Evolutionary conservation across 768 basidiomycete genomes (phyloP).

Genomic region (Dendrothele bispora): DNA sequence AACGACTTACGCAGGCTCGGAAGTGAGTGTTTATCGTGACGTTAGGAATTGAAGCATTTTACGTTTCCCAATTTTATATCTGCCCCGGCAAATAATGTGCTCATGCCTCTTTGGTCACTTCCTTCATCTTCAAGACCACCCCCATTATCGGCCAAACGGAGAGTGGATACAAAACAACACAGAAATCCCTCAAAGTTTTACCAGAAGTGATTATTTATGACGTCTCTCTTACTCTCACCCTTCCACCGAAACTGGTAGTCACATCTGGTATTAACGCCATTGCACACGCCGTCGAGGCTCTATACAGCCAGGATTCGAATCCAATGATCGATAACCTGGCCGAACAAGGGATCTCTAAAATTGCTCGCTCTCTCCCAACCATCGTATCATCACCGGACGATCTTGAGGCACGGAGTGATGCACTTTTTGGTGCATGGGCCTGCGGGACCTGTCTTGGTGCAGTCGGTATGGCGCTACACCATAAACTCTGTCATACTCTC

Average conservation of each 20-base stretch:
- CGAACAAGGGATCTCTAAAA: conserved; percentile 31
- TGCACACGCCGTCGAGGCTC: conserved; percentile 40
- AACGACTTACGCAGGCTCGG: conserved; percentile 39
- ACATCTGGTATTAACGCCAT: conserved; percentile 42
- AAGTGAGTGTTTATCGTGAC: conserved; percentile 21
- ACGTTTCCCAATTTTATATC: not conserved
- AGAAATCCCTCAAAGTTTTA: conserved; percentile 34
- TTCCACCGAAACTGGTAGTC: conserved; percentile 32
- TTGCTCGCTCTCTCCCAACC: conserved; percentile 30
- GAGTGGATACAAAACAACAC: conserved; percentile 38
- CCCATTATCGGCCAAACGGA: conserved; percentile 41
- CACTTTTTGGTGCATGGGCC: conserved; percentile 37
- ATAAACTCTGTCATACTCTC: conserved; percentile 40
- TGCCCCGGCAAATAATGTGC: too few species aligned
- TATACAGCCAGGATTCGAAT: conserved; percentile 37
- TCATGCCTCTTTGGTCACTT: too few species aligned
- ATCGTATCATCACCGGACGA: conserved; percentile 25
- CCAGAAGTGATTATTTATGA: conserved; percentile 43
- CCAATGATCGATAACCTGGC: conserved; percentile 36
- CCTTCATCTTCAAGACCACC: too few species aligned
- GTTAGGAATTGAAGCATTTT: not conserved
- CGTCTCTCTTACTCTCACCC: conserved; percentile 33
- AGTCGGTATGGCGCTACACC: conserved; percentile 37
- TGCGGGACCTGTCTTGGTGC: conserved; percentile 34
- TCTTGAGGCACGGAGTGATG: conserved; percentile 31